A percentile compares a stretch with the other conserved stretches of the same genome.
Conservation (phyloP, 768 basidiomycete genomes). For the Pilatotrama ljubarskyi region DNA sequence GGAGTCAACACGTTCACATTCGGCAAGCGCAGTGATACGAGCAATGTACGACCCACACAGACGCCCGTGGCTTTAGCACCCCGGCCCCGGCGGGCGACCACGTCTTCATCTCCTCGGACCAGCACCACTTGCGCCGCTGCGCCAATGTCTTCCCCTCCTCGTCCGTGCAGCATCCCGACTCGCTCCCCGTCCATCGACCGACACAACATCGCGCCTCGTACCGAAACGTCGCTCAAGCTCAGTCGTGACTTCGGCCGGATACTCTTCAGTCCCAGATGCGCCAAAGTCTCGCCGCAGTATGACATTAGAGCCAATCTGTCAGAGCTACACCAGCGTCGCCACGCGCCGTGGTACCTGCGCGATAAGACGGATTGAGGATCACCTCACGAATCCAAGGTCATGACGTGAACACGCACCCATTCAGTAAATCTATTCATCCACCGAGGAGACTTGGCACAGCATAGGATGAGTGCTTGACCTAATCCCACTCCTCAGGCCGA, state of each 20-base stretch:
- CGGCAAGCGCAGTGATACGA: slow-evolving; percentile 1
- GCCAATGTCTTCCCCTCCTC: background rate
- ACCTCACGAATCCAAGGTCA: background rate
- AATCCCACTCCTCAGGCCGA: background rate
- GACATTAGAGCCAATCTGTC: background rate
- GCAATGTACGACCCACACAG: background rate
- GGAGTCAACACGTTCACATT: slow-evolving; percentile 2
- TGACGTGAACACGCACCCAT: slow-evolving; percentile 8
- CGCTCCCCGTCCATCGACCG: too few species aligned
- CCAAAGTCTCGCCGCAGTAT: background rate
- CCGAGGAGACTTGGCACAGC: background rate
- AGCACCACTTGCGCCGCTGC: background rate
- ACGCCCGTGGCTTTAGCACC: background rate
- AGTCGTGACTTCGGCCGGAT: background rate
- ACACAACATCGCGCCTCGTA: background rate
- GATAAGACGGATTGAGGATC: slow-evolving; percentile 10
- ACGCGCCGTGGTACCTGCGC: background rate
- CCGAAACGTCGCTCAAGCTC: background rate
- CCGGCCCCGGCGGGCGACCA: background rate
- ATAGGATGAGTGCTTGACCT: background rate
- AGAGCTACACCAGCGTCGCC: background rate
- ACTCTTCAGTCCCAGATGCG: background rate
- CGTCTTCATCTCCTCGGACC: slow-evolving; percentile 11
- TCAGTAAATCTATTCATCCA: background rate
- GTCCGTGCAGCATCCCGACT: background rate